phyloP scores from a whole-genome alignment of 2,329 filamentous ascomycete genomes.

The Orbilia javanica region DNA sequence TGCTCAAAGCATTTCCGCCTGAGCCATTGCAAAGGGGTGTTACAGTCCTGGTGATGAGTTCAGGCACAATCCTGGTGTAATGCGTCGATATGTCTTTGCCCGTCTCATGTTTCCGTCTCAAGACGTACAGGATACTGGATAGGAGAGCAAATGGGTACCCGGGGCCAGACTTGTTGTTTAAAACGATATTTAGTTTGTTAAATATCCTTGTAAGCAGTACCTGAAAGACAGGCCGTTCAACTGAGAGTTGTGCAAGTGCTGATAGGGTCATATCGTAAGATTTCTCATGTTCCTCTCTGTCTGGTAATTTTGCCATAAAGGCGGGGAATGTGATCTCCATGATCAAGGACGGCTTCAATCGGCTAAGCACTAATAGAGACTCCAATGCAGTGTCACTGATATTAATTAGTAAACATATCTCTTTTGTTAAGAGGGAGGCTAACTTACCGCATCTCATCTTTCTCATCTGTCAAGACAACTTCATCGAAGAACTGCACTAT shows the following conservation, averaged over 20 bases:
- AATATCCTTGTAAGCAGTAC: conserved; percentile 74
- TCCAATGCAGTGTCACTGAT: conserved; percentile 72
- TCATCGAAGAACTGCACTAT: conserved; percentile 73
- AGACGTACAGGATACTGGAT: conserved; percentile 73
- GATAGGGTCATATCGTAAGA: conserved; percentile 72
- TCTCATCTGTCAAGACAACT: conserved; percentile 73
- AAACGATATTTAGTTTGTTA: conserved; percentile 74
- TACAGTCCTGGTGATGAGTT: conserved; percentile 61
- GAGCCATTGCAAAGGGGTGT: conserved; percentile 65
- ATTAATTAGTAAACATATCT: conserved; percentile 19
- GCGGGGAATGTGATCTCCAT: conserved; percentile 76
- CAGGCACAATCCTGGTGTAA: conserved; percentile 69
- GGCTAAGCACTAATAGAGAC: conserved; percentile 73
- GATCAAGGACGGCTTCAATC: conserved; percentile 73
- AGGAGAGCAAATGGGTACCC: conserved; percentile 73
- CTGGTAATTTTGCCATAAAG: conserved; percentile 75
- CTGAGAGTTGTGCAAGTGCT: conserved; percentile 74
- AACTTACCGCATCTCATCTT: conserved; percentile 62
- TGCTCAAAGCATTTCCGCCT: conserved; percentile 66
- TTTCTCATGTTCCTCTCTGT: conserved; percentile 68
- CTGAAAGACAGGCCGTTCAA: conserved; percentile 74
- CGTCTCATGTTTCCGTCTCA: conserved; percentile 69
- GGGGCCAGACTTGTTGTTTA: conserved; percentile 62
- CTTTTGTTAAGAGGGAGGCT: conserved; percentile 62
- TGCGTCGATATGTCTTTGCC: conserved; percentile 66